phyloP scores from a whole-genome alignment of 2,329 filamentous ascomycete species.

The Aspergillus pseudoglaucus region DNA sequence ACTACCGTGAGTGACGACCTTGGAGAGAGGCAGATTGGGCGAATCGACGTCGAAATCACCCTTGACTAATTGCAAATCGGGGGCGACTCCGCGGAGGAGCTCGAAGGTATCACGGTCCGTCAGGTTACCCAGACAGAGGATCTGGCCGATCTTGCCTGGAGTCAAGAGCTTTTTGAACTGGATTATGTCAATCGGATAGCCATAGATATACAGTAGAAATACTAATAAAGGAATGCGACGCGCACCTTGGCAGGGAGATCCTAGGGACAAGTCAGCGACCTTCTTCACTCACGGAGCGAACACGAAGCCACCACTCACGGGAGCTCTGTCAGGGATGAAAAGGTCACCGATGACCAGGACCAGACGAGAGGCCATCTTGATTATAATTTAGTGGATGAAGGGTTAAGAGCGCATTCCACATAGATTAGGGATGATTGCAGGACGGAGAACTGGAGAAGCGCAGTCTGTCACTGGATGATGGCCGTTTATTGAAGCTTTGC shows the following conservation, averaged over 20 bases:
- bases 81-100: slow-evolving; percentile 67
- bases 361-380: slow-evolving; percentile 69
- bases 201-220: slow-evolving; percentile 4
- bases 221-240: slow-evolving; percentile 4
- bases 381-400: slow-evolving; percentile 1
- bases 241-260: slow-evolving; percentile 81
- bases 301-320: slow-evolving; percentile 45
- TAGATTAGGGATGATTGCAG: background rate
- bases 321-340: slow-evolving; percentile 85
- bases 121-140: slow-evolving; percentile 71
- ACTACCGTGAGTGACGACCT: slow-evolving; percentile 63
- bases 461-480: too few relatives aligned
- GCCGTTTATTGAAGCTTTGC: too few relatives aligned
- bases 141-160: slow-evolving; percentile 76
- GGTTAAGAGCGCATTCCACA: slow-evolving; percentile 25
- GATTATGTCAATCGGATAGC: slow-evolving; percentile 9
- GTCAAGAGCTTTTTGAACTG: slow-evolving; percentile 82
- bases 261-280: slow-evolving; percentile 27
- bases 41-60: slow-evolving; percentile 64
- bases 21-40: slow-evolving; percentile 58
- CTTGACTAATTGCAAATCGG: slow-evolving; percentile 64
- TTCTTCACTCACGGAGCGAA: background rate
- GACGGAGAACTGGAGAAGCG: too few relatives aligned
- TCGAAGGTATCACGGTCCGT: slow-evolving; percentile 76
- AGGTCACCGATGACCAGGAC: slow-evolving; percentile 90